phyloP scores from a whole-genome alignment of 192 early-diverging fungal genomes.

The Podila epigama region DNA sequence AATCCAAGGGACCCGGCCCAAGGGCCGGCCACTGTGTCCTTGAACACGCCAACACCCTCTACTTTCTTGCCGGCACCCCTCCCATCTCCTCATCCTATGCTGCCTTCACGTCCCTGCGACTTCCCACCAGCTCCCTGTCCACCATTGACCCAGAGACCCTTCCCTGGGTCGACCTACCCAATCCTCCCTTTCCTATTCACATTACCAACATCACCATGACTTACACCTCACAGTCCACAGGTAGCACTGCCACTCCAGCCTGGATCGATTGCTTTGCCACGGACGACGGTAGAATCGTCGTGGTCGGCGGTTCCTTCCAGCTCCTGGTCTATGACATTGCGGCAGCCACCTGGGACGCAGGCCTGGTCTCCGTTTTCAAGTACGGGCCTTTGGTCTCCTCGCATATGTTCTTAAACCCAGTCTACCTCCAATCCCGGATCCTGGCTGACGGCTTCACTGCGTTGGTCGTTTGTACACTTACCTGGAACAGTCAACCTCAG shows the following conservation, averaged over 20 bases:
- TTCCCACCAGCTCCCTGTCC: conserved; percentile 7
- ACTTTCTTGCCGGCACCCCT: conserved; percentile 38
- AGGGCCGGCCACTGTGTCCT: conserved; percentile 38
- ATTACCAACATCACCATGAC: conserved; percentile 43
- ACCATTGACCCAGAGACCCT: conserved; percentile 3
- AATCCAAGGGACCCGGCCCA: conserved; percentile 32
- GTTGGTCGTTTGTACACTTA: conserved; percentile 39
- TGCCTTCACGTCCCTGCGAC: conserved; percentile 33
- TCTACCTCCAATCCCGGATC: conserved; percentile 37
- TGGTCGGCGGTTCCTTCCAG: conserved; percentile 35
- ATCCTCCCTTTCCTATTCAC: conserved; percentile 27
- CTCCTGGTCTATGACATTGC: conserved; percentile 23
- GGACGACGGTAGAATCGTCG: conserved; percentile 34
- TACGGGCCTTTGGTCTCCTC: conserved; percentile 20
- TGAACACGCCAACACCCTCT: conserved; percentile 27
- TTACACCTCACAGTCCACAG: background rate
- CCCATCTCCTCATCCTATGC: conserved; percentile 21
- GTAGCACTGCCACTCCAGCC: conserved; percentile 13
- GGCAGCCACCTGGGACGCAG: conserved; percentile 4
- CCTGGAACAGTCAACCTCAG: conserved; percentile 43
- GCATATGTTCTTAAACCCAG: conserved; percentile 27
- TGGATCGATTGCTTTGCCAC: conserved; percentile 49
- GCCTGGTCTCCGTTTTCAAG: background rate
- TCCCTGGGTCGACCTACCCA: conserved; percentile 28
- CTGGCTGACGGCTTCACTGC: conserved; percentile 33